Conservation (phyloP, 2,329 filamentous ascomycete genomes). For the Cladophialophora chaetospira region DNA sequence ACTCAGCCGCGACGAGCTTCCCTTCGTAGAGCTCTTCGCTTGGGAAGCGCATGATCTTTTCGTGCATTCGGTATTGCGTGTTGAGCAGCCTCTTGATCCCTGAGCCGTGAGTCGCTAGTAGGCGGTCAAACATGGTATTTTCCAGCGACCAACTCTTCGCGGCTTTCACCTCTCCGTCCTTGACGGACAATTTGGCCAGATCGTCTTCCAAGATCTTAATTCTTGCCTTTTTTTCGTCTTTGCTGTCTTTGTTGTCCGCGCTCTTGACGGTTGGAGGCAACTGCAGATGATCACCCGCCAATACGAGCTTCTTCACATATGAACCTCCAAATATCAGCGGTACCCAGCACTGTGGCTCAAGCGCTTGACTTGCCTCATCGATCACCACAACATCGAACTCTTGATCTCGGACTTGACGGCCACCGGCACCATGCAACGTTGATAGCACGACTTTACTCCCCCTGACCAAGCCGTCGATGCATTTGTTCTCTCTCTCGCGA, state of each 20-base stretch:
- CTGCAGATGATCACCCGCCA: conserved; percentile 93
- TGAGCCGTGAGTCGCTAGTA: conserved; percentile 77
- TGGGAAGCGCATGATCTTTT: conserved; percentile 91
- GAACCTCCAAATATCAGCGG: conserved; percentile 66
- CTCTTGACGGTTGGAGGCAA: conserved; percentile 88
- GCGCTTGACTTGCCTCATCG: conserved; percentile 91
- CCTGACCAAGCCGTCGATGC: conserved; percentile 72
- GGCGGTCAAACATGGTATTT: conserved; percentile 87
- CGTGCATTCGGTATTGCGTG: conserved; percentile 97
- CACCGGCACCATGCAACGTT: conserved; percentile 85
- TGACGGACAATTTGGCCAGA: conserved; percentile 41
- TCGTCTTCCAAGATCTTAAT: conserved; percentile 40
- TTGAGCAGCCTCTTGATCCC: conserved; percentile 92
- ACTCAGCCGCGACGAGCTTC: conserved; percentile 76
- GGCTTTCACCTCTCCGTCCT: conserved; percentile 34
- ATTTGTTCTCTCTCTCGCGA: conserved; percentile 77
- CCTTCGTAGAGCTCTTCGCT: conserved; percentile 85
- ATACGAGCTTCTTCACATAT: conserved; percentile 69
- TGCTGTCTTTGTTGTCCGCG: conserved; percentile 44
- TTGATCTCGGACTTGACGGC: conserved; percentile 62
- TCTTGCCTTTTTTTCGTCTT: conserved; percentile 46
- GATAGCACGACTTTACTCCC: conserved; percentile 86
- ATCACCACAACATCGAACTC: conserved; percentile 95
- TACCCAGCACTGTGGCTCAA: conserved; percentile 98
- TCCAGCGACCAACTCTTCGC: conserved; percentile 68